phyloP scores from a whole-genome alignment of 805 yeast species.

The Metschnikowia bowlesiae region DNA sequence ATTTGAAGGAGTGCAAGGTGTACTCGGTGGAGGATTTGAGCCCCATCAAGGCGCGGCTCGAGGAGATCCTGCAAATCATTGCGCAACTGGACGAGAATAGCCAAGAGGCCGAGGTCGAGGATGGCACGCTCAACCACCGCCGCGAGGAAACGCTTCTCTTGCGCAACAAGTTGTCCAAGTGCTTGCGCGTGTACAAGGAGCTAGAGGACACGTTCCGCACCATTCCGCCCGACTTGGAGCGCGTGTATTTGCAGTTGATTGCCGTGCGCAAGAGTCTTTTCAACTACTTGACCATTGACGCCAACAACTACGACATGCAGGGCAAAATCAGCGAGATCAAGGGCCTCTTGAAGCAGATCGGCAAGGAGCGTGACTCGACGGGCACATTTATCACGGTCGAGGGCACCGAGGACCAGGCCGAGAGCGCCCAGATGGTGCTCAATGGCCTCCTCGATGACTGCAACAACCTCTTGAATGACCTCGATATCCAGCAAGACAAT shows the following conservation, averaged over 20 bases:
- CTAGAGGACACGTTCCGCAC: conserved; percentile 50
- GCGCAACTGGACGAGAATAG: conserved; percentile 20
- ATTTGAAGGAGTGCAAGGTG: conserved; percentile 73
- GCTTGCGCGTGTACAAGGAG: conserved; percentile 52
- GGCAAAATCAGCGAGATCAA: conserved; percentile 20
- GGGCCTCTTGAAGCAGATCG: conserved; percentile 25
- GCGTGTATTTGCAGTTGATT: conserved; percentile 55
- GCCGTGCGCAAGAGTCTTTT: conserved; percentile 56
- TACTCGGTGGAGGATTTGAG: conserved; percentile 79
- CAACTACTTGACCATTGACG: conserved; percentile 24
- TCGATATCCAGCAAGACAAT: conserved; percentile 42
- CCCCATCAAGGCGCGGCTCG: conserved; percentile 71
- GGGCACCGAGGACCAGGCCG: conserved; percentile 20
- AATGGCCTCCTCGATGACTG: conserved; percentile 83
- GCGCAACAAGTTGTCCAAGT: conserved; percentile 59
- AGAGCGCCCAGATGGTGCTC: conserved; percentile 43
- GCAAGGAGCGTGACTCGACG: conserved; percentile 44
- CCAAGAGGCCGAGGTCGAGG: conserved; percentile 11
- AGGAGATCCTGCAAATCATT: conserved; percentile 65
- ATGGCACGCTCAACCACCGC: conserved; percentile 24
- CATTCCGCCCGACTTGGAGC: conserved; percentile 36
- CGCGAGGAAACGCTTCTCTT: conserved; percentile 60
- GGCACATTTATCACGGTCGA: conserved; percentile 44
- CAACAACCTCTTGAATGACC: conserved; percentile 66
- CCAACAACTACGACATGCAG: conserved; percentile 4